Conservation (phyloP, 2,329 filamentous ascomycete species). For the Pseudocercospora fijiensis region DNA sequence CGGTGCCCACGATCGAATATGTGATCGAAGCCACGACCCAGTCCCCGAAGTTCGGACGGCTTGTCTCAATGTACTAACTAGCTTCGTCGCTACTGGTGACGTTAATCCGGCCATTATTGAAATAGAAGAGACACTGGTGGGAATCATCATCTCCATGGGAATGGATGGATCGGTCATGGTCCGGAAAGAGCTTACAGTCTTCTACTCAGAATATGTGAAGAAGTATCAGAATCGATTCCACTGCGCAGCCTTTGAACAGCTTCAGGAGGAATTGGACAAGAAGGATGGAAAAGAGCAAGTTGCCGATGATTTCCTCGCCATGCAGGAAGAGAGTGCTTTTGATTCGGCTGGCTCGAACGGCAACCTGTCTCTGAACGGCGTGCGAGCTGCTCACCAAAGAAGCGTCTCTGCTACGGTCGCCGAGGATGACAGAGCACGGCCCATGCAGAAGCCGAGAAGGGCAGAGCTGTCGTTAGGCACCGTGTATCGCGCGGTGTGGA, state of each 20-base stretch:
- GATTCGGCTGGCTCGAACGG: constrained; percentile 12
- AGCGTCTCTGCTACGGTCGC: constrained; percentile 23
- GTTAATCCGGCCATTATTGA: constrained; percentile 21
- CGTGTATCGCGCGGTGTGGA: constrained; percentile 91
- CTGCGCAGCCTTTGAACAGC: constrained; percentile 86
- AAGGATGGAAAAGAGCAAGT: constrained; percentile 28
- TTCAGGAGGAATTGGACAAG: constrained; percentile 66
- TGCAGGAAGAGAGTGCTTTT: constrained; percentile 17
- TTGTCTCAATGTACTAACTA: constrained; percentile 89
- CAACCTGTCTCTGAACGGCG: constrained; percentile 16
- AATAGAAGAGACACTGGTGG: constrained; percentile 81
- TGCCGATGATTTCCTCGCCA: constrained; percentile 23
- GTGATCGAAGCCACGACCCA: constrained; percentile 76
- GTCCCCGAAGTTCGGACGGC: constrained; percentile 91
- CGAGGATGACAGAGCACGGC: constrained; percentile 7
- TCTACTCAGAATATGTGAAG: constrained; percentile 86
- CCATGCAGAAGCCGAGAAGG: constrained; percentile 43
- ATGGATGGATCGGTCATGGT: constrained; percentile 94
- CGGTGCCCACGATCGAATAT: constrained; percentile 77
- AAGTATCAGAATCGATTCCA: constrained; percentile 91
- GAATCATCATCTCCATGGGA: constrained; percentile 85
- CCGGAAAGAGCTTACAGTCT: constrained; percentile 86
- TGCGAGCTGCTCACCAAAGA: constrained; percentile 22
- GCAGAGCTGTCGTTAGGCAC: constrained; percentile 70
- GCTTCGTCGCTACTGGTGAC: constrained; percentile 78